These are phyloP conservation scores for Macrophomina phaseolina DNA, from an alignment of 2,329 filamentous ascomycete species.

Conservation along the genomic window DNA sequence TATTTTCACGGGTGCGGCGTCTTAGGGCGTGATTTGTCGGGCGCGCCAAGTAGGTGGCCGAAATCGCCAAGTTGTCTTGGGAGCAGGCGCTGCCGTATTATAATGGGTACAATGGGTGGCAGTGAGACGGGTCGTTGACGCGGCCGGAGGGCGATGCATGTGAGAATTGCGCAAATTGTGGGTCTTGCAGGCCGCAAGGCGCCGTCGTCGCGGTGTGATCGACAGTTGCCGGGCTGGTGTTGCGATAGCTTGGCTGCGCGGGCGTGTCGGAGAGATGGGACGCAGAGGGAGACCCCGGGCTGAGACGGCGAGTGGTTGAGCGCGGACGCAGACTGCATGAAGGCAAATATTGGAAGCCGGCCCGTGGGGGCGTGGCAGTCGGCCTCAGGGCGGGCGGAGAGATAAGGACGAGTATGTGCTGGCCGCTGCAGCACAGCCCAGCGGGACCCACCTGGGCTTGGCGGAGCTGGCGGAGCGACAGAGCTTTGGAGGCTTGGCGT, in stretches of 20 bases:
- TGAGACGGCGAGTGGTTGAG: slow-evolving; percentile 2
- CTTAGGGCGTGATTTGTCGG: neutral
- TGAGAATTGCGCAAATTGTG: slow-evolving; percentile 4
- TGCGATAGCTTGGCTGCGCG: slow-evolving; percentile 1
- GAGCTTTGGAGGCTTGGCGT: neutral
- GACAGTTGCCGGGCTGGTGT: neutral
- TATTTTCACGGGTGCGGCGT: neutral
- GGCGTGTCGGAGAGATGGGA: neutral
- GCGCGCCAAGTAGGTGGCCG: neutral
- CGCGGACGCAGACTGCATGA: neutral
- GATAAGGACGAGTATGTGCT: neutral
- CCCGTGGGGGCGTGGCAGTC: neutral
- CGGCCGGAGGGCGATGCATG: neutral
- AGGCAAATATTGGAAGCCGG: neutral
- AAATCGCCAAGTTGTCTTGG: slow-evolving; percentile 1
- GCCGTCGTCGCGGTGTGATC: neutral
- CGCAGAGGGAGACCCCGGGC: neutral
- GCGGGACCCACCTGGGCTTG: neutral
- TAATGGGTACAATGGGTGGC: neutral
- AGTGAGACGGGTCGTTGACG: neutral
- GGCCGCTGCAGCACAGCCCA: neutral
- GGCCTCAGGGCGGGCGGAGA: neutral
- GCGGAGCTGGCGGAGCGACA: neutral
- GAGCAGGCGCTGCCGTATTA: neutral
- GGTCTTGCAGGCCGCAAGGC: neutral